Percentiles rank a stretch among this genome's conserved stretches.
Conservation (phyloP, 495 filamentous ascomycete genomes). For the Penicillium samsonianum region DNA sequence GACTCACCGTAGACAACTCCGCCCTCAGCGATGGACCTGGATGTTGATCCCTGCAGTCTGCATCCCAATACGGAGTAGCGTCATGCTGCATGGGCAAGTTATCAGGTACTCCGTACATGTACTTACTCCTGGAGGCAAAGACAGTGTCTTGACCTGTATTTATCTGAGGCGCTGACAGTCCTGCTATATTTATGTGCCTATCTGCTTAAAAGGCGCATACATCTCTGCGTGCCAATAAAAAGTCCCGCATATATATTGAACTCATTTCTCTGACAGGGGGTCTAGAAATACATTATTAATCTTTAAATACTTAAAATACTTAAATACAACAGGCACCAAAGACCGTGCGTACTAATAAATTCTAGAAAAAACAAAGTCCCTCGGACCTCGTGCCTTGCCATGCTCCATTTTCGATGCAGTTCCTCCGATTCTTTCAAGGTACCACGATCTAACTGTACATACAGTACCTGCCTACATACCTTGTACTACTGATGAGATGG, state of each 20-base stretch:
- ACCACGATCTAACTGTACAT: neutral
- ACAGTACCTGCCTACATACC: neutral
- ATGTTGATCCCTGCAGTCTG: constrained; percentile 26
- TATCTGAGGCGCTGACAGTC: neutral
- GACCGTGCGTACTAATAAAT: neutral
- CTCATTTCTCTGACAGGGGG: neutral
- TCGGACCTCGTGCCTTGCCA: constrained; percentile 8
- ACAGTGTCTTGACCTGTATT: neutral
- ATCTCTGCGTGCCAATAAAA: constrained; percentile 1
- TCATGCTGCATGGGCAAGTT: constrained; percentile 27
- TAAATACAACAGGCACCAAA: neutral
- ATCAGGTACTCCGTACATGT: neutral
- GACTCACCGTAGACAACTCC: constrained; percentile 24
- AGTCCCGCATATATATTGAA: constrained; percentile 8
- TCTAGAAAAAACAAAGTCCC: neutral
- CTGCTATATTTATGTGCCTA: constrained; percentile 5
- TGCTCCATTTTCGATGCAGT: neutral
- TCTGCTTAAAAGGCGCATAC: constrained; percentile 16
- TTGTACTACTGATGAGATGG: neutral
- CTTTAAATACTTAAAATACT: constrained; percentile 1
- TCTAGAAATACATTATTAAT: neutral
- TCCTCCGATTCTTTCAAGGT: neutral
- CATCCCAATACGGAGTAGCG: constrained; percentile 20
- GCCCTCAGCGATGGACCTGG: constrained; percentile 4
- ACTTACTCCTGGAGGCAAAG: neutral